These are phyloP conservation scores for Haberlea rhodopensis DNA, from an alignment of 257 asterid genomes.

Conservation along the genomic window DNA sequence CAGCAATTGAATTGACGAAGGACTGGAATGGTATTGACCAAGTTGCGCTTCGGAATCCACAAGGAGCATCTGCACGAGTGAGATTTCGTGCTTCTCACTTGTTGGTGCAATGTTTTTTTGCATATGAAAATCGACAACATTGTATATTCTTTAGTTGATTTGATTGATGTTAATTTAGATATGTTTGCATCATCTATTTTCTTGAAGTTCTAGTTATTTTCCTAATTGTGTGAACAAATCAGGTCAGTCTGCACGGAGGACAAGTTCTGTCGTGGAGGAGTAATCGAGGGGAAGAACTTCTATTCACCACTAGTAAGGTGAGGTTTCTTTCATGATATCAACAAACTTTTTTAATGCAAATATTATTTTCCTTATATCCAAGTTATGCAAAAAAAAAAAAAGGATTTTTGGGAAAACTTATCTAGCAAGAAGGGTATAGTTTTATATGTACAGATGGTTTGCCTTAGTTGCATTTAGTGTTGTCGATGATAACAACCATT, in stretches of 20 bases:
- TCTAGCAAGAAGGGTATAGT: too few species aligned
- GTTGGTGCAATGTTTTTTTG: conserved; percentile 10
- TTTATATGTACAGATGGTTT: too few species aligned
- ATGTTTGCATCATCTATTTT: conserved; percentile 20
- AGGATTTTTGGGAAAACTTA: neutral
- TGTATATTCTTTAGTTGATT: conserved; percentile 13
- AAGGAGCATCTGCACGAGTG: conserved; percentile 85
- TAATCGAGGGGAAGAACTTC: conserved; percentile 84
- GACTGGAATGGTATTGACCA: conserved; percentile 91
- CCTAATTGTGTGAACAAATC: conserved; percentile 18
- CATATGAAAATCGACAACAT: conserved; percentile 4
- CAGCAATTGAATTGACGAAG: conserved; percentile 63
- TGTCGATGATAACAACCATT: too few species aligned
- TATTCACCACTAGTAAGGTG: conserved; percentile 93
- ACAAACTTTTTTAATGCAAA: neutral
- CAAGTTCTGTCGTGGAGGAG: conserved; percentile 92
- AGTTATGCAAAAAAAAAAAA: neutral
- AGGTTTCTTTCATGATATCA: conserved; percentile 17
- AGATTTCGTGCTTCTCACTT: conserved; percentile 32
- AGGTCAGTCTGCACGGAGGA: conserved; percentile 93
- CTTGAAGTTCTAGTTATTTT: conserved; percentile 9
- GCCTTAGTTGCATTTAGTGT: too few species aligned
- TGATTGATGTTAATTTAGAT: conserved; percentile 16
- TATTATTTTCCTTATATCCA: neutral
- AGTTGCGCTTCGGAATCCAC: conserved; percentile 72